Conservation (phyloP, 2,329 filamentous ascomycete genomes). For the Fusarium oligoseptatum region DNA sequence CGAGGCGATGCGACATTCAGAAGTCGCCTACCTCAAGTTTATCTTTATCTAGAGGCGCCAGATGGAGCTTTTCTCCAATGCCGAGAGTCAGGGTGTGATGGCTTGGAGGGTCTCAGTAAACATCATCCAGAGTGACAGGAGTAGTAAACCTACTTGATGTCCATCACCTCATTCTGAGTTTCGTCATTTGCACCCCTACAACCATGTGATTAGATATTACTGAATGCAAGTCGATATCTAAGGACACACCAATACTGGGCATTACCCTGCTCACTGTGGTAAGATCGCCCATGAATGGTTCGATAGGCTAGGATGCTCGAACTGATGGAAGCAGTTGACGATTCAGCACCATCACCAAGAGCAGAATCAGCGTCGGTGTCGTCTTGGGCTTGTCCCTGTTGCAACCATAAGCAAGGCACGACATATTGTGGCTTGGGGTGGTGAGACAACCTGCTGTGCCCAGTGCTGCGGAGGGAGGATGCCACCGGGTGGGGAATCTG, state of each 20-base stretch:
- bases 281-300: conserved; percentile 30
- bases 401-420: not conserved
- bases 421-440: conserved; percentile 3
- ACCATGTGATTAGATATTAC: not conserved
- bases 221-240: not conserved
- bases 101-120: conserved; percentile 10
- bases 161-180: conserved; percentile 23
- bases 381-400: not conserved
- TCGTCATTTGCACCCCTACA: conserved; percentile 30
- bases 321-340: conserved; percentile 29
- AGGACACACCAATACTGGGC: conserved; percentile 26
- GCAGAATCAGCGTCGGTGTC: conserved; percentile 24
- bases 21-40: conserved; percentile 18
- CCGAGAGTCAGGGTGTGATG: conserved; percentile 29
- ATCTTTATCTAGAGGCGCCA: conserved; percentile 15
- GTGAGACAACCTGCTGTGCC: conserved; percentile 12
- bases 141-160: conserved; percentile 29
- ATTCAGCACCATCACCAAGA: conserved; percentile 30
- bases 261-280: conserved; percentile 28
- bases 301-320: conserved; percentile 29
- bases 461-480: conserved; percentile 13
- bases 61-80: conserved; percentile 22
- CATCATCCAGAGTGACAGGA: not conserved
- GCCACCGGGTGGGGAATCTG: not conserved
- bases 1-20: too few species aligned